Conservation (phyloP, 2,329 filamentous ascomycete genomes). For the Apiospora hydei region DNA sequence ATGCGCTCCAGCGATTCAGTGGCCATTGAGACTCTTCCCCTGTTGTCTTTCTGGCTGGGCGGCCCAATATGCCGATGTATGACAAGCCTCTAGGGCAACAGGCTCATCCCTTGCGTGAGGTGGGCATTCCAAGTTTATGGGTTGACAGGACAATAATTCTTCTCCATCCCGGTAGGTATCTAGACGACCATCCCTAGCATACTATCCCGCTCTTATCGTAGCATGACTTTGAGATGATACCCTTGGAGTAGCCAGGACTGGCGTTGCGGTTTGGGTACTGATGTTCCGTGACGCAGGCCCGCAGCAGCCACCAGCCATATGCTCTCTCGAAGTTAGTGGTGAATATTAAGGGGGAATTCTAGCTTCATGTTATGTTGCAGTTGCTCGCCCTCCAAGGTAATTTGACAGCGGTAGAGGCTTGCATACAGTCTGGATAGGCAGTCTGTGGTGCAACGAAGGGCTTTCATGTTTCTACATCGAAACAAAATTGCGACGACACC, state of each 20-base stretch:
- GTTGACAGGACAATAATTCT: background rate
- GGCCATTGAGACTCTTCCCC: background rate
- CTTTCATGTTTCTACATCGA: background rate
- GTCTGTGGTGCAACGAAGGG: constrained; percentile 1
- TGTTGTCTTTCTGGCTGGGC: background rate
- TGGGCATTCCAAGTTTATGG: background rate
- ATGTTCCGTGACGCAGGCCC: background rate
- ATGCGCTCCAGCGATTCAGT: too few relatives aligned
- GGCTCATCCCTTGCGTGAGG: constrained; percentile 14
- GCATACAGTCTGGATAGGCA: constrained; percentile 2
- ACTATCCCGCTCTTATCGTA: background rate
- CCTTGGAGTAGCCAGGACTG: background rate
- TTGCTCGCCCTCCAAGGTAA: background rate
- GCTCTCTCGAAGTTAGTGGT: background rate
- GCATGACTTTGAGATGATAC: background rate
- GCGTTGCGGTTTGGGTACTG: background rate
- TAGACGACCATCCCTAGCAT: background rate
- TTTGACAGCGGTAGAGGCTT: constrained; percentile 18
- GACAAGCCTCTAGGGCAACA: background rate
- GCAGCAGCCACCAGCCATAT: background rate
- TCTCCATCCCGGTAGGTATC: background rate
- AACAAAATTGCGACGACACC: background rate
- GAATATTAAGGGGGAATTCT: background rate
- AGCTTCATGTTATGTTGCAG: constrained; percentile 3
- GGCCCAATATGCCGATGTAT: constrained; percentile 1